Evolutionary conservation across 208 protist genomes (phyloP), one percentile per base, ranked within the genome.

Genomic region (Acanthamoeba sp.): DNA sequence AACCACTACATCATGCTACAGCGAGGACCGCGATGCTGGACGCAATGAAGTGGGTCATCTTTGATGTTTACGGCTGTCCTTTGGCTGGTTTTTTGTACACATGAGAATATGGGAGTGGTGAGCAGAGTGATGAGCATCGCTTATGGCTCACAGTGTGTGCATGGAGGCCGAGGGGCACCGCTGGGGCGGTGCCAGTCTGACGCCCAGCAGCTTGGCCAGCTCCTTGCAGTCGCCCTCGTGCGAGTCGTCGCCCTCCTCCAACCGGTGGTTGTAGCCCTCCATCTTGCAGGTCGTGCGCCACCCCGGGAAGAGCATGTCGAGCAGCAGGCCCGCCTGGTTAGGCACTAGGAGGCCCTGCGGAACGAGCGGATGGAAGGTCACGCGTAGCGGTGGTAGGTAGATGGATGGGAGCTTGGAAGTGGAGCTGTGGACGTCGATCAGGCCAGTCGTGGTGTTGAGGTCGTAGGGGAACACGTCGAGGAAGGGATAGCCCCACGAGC

Each of bases 391-490:
- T 0, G 71, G 71, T 0, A 5, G 36, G 71, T 52, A 48, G 71
- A 52, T 1, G 7, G 36, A 45, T 1, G 69, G 69, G 34, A 5
- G 7, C 36, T 36, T 22, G 16, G 69, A 32, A 2, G 14, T 5
- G 7, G n/a, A 38, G 69, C 69, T 16, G 69, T 78, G 34, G 14
- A 78, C 34, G 12, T 78, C 69, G 38, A 78, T 22, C 34, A 78
- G 32, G 36, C 69, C 69, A 29, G 69, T 78, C 18, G 69, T 52
- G 38, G 71, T 0, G 0, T 82, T 48, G 1, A 82, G 1, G 36
- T 48, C 71, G 71, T 40, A 82, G 24, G 71, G 71, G 71, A 82
- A 82, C 18, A 82, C 71, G 40, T 82, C 71, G 1, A 82, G 36
- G 38, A 82, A 82, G 3, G 71, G 71, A 22, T 50, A 82, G 38